Base-by-base conservation (phyloP, 495 filamentous ascomycete species). In the Aspergillus sparsus region DNA sequence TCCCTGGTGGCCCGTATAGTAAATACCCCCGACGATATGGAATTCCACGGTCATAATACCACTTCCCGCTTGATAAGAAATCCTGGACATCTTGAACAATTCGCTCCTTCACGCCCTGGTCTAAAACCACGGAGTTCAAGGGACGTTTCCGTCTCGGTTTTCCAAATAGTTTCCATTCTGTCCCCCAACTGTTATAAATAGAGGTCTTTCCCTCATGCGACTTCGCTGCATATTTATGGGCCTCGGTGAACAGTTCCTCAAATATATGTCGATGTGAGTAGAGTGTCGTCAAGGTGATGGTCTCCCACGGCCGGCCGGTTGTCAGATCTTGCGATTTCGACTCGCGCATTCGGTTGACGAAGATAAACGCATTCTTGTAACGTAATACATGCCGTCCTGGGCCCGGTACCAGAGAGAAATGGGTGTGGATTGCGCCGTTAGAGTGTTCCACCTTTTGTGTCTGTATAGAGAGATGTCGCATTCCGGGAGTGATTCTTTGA, bases 1-100 rank as follows among this genome's bases (percentile, higher is more conserved):
- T 95, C 2, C 94, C 94, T 0, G 94, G 95, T 3, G 93, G 93
- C 0, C 94, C 94, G 68, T 97, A 93, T 5, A 98, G 82, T 41
- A 98, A 81, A 72, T 98, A 98, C 2, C 94, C 94, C 18, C 94
- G 82, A 35, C 94, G 86, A 62, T 98, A 98, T 1, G 94, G 94
- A 63, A 98, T 96, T 7, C 94, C 94, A 7, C 94, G 87, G 67
- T 97, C 91, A 32, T 92, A 83, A 65, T 98, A 98, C 94, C 94
- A 98, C 42, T 86, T 80, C 34, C 87, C 82, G 34, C 89, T 86
- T 1, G 71, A 79, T 39, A 97, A 74, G 63, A 98, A 98, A 61
- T 93, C 90, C 62, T 85, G 82, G 1, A 96, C 86, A 67, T 98
- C 94, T 7, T 81, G 83, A 3, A 97, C 83, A n/a, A 98, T 87